Base-by-base conservation (phyloP, 2,329 filamentous ascomycete genomes). In the Curvularia verruculosa region DNA sequence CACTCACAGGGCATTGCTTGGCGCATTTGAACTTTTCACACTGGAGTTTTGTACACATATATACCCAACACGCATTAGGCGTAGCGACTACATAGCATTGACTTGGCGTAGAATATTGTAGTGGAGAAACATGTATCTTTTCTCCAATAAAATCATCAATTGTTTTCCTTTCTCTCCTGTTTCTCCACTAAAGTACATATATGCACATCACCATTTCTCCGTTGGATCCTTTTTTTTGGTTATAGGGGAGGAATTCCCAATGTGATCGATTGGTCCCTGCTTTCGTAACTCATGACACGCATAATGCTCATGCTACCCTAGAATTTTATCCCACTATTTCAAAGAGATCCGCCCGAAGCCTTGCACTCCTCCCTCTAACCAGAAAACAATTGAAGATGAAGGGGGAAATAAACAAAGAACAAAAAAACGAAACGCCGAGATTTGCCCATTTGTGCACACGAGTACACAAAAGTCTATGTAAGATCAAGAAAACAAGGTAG, bases 181-280 rank as follows among this genome's bases (percentile, higher is more conserved):
- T 18, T n/a, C 12, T 34, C 9, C 12, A 9, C 5, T 5, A 9
- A 29, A 29, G 28, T n/a, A 15, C 7, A 15, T 5, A 18, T 7
- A 4, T 18, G 18, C 15, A 36, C 5, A 36, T 36, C 34, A 36
- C n/a, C 13, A 13, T n/a, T 15, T 28, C 26, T 29, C 13, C 13
- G 7, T 5, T 9, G n/a, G n/a, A n/a, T n/a, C n/a, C n/a, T n/a
- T n/a, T n/a, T 29, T 15, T 40, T 60, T 62, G 43, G 24, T 63
- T 68, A 56, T 72, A 73, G 70, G 69, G 69, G 70, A 73, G 70
- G 70, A 71, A 73, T 71, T 72, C 70, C 69, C 69, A 71, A 70
- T 63, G 26, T 29, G 45, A 18, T 48, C 21, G 21, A 70, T 69
- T 71, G 69, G 70, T 73, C 70, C 69, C 69, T 73, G 67, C 69